phyloP scores from a whole-genome alignment of 2,329 filamentous ascomycete species.

The Truncatella angustata region DNA sequence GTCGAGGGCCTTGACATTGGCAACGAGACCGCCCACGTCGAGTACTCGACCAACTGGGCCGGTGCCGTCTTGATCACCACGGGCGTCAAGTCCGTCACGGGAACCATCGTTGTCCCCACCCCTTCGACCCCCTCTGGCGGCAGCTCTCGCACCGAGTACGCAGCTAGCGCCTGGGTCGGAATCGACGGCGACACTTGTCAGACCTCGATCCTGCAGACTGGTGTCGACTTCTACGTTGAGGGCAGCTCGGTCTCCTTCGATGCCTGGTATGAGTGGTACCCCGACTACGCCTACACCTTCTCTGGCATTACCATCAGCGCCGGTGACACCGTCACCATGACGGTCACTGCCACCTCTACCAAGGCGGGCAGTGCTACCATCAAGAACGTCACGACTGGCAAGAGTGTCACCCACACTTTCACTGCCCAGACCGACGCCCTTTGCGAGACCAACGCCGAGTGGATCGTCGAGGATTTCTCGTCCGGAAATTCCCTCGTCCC shows the following conservation, averaged over 20 bases:
- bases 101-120: slow-evolving; percentile 51
- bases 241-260: slow-evolving; percentile 43
- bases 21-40: slow-evolving; percentile 29
- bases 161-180: slow-evolving; percentile 53
- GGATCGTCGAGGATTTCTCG: slow-evolving; percentile 60
- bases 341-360: slow-evolving; percentile 35
- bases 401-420: slow-evolving; percentile 51
- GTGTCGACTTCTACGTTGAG: slow-evolving; percentile 51
- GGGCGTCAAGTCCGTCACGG: slow-evolving; percentile 51
- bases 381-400: slow-evolving; percentile 50
- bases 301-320: slow-evolving; percentile 36
- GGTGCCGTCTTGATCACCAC: slow-evolving; percentile 53
- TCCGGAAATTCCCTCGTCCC: slow-evolving; percentile 36
- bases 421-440: slow-evolving; percentile 39
- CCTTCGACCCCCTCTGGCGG: slow-evolving; percentile 35
- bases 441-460: slow-evolving; percentile 58
- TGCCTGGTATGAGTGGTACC: slow-evolving; percentile 58
- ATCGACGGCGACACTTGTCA: slow-evolving; percentile 59
- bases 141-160: slow-evolving; percentile 28
- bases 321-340: slow-evolving; percentile 26
- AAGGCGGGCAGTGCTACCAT: slow-evolving; percentile 44
- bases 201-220: slow-evolving; percentile 54
- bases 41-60: slow-evolving; percentile 58
- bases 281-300: slow-evolving; percentile 54
- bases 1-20: neutral